These are phyloP conservation scores for Neofusicoccum kwambonambiense DNA, from an alignment of 2,329 filamentous ascomycete genomes.

Conservation along the genomic window DNA sequence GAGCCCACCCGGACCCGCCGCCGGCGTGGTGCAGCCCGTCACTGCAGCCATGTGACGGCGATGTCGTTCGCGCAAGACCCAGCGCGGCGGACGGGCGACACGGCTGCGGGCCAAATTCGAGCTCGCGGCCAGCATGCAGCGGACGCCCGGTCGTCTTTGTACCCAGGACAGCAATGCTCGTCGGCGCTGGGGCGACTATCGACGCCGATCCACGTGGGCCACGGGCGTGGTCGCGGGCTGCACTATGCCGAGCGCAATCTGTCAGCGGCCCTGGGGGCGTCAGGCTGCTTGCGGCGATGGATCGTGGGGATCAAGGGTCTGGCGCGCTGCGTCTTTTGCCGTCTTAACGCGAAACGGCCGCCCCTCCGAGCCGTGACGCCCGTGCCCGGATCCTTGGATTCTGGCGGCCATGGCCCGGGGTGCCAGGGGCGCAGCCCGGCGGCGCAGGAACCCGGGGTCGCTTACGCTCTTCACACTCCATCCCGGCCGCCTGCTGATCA, in stretches of 20 bases:
- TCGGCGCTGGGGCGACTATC: constrained; percentile 1
- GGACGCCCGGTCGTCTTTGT: not conserved
- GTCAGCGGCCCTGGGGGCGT: not conserved
- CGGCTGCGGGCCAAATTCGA: not conserved
- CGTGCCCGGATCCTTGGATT: not conserved
- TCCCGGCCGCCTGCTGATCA: not conserved
- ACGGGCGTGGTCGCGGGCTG: not conserved
- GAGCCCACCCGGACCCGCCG: not conserved
- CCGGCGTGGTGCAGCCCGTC: not conserved
- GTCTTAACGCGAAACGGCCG: constrained; percentile 14
- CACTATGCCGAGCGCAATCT: constrained; percentile 8
- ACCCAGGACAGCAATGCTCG: not conserved
- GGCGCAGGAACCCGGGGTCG: constrained; percentile 15
- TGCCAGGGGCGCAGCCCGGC: not conserved
- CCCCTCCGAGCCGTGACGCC: not conserved
- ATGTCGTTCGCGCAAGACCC: not conserved
- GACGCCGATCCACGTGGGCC: constrained; percentile 12
- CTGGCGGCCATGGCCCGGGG: not conserved
- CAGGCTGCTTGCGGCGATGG: too few species aligned
- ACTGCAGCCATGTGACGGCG: not conserved
- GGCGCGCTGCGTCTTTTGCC: not conserved
- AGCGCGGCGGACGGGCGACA: not conserved
- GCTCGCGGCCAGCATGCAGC: not conserved
- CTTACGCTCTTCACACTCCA: not conserved
- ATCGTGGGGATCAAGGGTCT: constrained; percentile 1